phyloP scores from a whole-genome alignment of 2,329 filamentous ascomycete genomes.

The Botrytis aclada region DNA sequence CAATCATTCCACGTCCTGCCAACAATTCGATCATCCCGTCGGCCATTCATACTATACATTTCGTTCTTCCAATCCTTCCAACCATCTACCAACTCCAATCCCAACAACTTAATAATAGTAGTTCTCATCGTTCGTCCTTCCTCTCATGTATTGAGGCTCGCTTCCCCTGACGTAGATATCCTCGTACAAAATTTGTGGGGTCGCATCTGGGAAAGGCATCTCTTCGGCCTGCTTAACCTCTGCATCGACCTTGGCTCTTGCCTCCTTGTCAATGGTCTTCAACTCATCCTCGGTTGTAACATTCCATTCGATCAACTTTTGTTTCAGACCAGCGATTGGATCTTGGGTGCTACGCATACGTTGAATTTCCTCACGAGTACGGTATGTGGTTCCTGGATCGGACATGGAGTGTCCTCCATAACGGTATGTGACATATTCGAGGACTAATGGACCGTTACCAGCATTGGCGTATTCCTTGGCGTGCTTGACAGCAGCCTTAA shows the following conservation, averaged over 20 bases:
- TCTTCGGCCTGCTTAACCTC: conserved; percentile 89
- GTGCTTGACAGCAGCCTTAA: conserved; percentile 94
- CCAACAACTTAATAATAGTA: conserved; percentile 54
- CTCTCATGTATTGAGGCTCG: conserved; percentile 85
- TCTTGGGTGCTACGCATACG: conserved; percentile 99
- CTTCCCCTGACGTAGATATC: conserved; percentile 90
- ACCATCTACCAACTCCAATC: not conserved
- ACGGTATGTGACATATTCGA: conserved; percentile 98
- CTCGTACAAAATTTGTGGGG: conserved; percentile 82
- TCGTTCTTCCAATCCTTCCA: conserved; percentile 1
- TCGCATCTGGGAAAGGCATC: conserved; percentile 78
- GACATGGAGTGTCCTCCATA: conserved; percentile 99
- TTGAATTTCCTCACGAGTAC: conserved; percentile 98
- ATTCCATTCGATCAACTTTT: conserved; percentile 95
- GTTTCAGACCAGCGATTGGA: conserved; percentile 95
- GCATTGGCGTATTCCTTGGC: conserved; percentile 81
- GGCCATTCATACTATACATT: conserved; percentile 1
- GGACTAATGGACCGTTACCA: conserved; percentile 89
- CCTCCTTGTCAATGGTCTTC: conserved; percentile 93
- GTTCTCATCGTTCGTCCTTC: conserved; percentile 87
- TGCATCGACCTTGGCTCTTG: conserved; percentile 76
- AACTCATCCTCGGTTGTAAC: conserved; percentile 91
- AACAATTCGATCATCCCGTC: not conserved
- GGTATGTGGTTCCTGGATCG: conserved; percentile 98
- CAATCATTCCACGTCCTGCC: conserved; percentile 11